These are phyloP conservation scores for Fusarium incarnatum DNA, from an alignment of 2,329 filamentous ascomycete species.

Conservation along the genomic window DNA sequence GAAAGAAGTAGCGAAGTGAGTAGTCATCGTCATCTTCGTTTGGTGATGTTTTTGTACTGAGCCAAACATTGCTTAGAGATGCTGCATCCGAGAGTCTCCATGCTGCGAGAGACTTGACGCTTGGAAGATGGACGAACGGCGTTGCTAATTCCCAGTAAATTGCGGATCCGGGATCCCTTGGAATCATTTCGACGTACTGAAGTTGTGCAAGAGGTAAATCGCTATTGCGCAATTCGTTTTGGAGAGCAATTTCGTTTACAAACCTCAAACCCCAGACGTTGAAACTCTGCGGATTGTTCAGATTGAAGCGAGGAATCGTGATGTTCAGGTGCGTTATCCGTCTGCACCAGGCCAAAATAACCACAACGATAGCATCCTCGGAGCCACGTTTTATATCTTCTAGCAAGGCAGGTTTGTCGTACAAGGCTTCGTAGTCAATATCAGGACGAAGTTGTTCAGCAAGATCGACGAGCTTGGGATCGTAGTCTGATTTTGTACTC, in stretches of 20 bases:
- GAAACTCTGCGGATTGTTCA: neutral
- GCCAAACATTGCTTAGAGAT: neutral
- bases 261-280: neutral
- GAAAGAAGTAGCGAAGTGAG: neutral
- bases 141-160: neutral
- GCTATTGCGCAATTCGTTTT: too few species aligned
- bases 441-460: neutral
- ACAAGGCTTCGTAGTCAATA: neutral
- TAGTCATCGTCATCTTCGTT: neutral
- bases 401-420: neutral
- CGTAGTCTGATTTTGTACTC: neutral
- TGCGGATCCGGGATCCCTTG: rapidly evolving
- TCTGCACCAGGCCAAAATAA: neutral
- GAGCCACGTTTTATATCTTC: neutral
- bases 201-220: neutral
- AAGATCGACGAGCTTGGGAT: neutral
- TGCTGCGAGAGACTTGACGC: neutral
- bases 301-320: rapidly evolving
- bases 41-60: too few species aligned
- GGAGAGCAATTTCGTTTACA: neutral
- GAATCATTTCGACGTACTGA: neutral
- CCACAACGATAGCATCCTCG: neutral
- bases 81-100: neutral
- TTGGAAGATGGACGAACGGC: neutral
- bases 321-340: neutral